Percentiles rank a stretch among this genome's conserved stretches.
phyloP scores from a whole-genome alignment of 352 stramenopile genomes.

The Globisporangium acanthophoron region DNA sequence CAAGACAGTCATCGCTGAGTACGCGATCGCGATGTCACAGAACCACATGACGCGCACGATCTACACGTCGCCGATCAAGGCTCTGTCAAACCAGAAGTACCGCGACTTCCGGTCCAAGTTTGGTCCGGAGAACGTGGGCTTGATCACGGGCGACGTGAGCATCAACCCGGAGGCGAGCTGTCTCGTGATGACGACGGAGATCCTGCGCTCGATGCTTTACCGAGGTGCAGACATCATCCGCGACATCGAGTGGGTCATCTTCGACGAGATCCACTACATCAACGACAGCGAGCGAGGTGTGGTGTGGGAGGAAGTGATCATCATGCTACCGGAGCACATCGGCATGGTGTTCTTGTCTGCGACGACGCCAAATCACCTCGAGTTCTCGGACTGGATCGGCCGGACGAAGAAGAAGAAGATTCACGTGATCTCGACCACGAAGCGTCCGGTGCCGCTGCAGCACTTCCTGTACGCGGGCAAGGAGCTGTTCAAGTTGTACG shows the following conservation, averaged over 20 bases:
- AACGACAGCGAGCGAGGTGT: conserved; percentile 97
- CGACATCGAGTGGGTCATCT: conserved; percentile 98
- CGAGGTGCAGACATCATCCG: conserved; percentile 94
- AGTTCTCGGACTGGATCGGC: conserved; percentile 99
- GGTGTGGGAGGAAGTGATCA: conserved; percentile 98
- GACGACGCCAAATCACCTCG: conserved; percentile 97
- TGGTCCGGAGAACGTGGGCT: conserved; percentile 90
- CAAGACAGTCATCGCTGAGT: conserved; percentile 98
- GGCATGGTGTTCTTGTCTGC: conserved; percentile 98
- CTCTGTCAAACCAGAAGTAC: conserved; percentile 98
- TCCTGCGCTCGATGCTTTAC: conserved; percentile 95
- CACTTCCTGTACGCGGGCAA: conserved; percentile 95
- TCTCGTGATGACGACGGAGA: conserved; percentile 98
- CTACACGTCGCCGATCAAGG: conserved; percentile 99
- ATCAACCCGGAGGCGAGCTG: conserved; percentile 95
- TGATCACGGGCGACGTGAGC: conserved; percentile 97
- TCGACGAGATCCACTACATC: conserved; percentile 98
- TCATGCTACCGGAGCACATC: conserved; percentile 96
- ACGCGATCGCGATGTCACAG: conserved; percentile 94
- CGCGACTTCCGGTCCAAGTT: conserved; percentile 95
- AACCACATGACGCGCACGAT: conserved; percentile 91
- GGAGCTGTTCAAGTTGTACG: conserved; percentile 88
- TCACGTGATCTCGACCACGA: conserved; percentile 96
- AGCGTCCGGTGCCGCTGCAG: conserved; percentile 95
- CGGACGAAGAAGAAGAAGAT: conserved; percentile 95